Evolutionary conservation across 148 eudicot species (phyloP), one percentile per base, ranked within the genome.

Genomic region (Chenopodium suecicum): DNA sequence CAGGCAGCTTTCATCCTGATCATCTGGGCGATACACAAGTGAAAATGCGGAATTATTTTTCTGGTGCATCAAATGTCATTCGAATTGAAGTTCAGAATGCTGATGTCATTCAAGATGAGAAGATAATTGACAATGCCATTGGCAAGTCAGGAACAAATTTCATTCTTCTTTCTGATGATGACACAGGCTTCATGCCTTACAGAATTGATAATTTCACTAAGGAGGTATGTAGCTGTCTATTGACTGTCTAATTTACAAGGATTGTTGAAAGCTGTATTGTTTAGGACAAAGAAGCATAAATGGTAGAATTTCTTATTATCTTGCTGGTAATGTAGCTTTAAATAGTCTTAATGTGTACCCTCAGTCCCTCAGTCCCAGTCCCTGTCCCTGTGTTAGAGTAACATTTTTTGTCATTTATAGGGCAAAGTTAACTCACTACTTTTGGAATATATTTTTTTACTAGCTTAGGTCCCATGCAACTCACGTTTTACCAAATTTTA

Each of bases 41-140:
- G 63, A 96, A 96, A 86, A 89, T 94, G 93, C 89, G 93, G 29
- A 94, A 94, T 86, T 88, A 89, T 86, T 84, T 89, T 65, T 85
- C 94, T 77, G 89, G 94, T 83, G 91, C 89, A 32, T 87, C 88
- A 47, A 86, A 82, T 83, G 90, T 96, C 90, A 82, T 96, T 68
- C 91, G 98, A 41, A 89, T 94, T 74, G 99, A 96, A 84, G 99
- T 96, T 78, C 97, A 91, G 85, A 96, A 87, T 89, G 98, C 98
- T 75, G 95, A 96, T 90, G 87, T 85, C 80, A 79, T 89, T 83
- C 89, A 82, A 84, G 93, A 96, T 82, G 94, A 90, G 75, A 89
- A 89, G 85, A 85, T 89, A 37, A 87, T 89, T 70, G 95, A 94
- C 58, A 88, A 88, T 84, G 78, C 88, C 64, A 83, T 76, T 77